Evolutionary conservation across 148 eudicot species (phyloP), one percentile per base, ranked within the genome.

Genomic region (Fagopyrum homotropicum): DNA sequence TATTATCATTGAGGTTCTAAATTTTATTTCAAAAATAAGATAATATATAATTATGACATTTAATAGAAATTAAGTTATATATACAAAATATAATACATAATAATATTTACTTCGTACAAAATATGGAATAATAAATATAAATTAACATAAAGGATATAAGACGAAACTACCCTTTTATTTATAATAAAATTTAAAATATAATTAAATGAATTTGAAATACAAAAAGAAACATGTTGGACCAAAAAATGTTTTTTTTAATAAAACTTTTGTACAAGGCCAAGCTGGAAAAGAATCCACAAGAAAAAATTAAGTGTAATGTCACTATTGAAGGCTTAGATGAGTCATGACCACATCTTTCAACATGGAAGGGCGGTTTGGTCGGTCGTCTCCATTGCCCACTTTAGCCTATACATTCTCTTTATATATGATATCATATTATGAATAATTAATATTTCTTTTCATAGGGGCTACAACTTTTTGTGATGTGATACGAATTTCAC

Each of bases 361-460:
- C 71, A 35, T 66, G 71, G 71, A 66, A 66, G 45, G 71, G 22
- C 71, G 71, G 71, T 66, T 66, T 66, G 71, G 71, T 35, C 71
- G 71, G 71, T 66, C 19, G 17, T 66, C 71, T 66, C 5, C 5
- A 17, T 35, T 66, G 5, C 3, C 71, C 16, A 61, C 68, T 60
- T 60, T 26, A 60, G 2, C 14, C 9, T 59, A 60, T 14, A 29
- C 43, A 60, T 60, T 11, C 68, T 61, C 9, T 35, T 35, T 26
- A 10, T 8, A 9, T 26, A 61, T 61, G 6, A 61, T 26, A 26
- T 35, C 40, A 35, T 35, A 35, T 35, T 35, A 35, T 26, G 35
- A 61, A 26, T 61, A 61, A 61, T 61, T 4, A 61, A 26, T 26
- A 61, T 9, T 61, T 61, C 14, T 61, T 6, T 61, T 61, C 16